Evolutionary conservation across 2,329 filamentous ascomycete species (phyloP).

Genomic region (Davidsoniella neocaledoniae): DNA sequence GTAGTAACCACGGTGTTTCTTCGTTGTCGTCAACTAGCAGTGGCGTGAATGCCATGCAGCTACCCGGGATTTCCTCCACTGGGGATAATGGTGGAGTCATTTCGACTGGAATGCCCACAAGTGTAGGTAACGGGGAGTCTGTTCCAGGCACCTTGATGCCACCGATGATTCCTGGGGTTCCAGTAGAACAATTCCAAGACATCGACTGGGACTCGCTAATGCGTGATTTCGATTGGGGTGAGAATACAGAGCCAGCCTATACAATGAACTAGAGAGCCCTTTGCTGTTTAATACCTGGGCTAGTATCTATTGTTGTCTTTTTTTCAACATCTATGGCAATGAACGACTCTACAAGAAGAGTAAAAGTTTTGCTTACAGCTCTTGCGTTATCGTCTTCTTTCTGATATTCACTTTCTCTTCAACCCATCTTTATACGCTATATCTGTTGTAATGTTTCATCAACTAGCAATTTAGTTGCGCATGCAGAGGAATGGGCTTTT

Average conservation of each 20-base stretch:
- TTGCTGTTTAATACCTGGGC: too few species aligned
- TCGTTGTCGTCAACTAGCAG: too few species aligned
- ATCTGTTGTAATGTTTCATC: too few species aligned
- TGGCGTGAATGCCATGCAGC: neutral
- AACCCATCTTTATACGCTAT: too few species aligned
- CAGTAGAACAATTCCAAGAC: constrained; percentile 24
- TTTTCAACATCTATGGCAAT: neutral
- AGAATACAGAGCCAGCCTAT: constrained; percentile 7
- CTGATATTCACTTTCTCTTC: too few species aligned
- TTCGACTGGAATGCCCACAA: too few species aligned
- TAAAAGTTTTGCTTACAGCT: neutral
- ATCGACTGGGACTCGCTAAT: constrained; percentile 34
- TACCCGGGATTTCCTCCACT: neutral
- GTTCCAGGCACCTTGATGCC: neutral
- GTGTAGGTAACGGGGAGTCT: neutral
- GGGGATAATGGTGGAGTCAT: too few species aligned
- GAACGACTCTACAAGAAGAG: neutral
- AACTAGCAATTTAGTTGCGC: too few species aligned
- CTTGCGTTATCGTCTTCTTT: too few species aligned
- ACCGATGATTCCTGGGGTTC: constrained; percentile 13
- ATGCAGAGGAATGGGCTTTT: too few species aligned
- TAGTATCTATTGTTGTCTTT: neutral
- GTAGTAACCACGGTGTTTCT: too few species aligned
- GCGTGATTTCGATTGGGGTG: constrained; percentile 31
- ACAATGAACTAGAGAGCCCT: neutral